Percentiles rank a stretch among this genome's conserved stretches.
Evolutionary conservation across 2,329 filamentous ascomycete genomes (phyloP).

Genomic region (Fusarium beomiforme): DNA sequence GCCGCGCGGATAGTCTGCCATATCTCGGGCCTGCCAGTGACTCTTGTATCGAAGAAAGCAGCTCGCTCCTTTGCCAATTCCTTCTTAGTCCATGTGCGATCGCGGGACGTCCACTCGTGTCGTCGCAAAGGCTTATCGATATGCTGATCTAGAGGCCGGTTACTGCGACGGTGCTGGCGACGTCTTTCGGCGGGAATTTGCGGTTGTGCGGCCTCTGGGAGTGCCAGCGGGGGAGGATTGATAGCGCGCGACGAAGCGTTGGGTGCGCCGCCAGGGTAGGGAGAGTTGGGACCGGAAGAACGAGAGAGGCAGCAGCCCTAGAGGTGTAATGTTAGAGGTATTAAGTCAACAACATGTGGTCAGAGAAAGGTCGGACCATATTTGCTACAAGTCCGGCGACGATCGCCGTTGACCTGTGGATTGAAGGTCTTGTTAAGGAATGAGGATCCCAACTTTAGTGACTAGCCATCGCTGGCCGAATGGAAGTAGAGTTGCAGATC

Average conservation of each 20-base stretch:
- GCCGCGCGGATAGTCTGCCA: conserved; percentile 81
- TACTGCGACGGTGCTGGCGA: conserved; percentile 47
- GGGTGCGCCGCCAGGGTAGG: conserved; percentile 60
- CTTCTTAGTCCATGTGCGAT: conserved; percentile 74
- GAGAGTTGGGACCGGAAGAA: conserved; percentile 62
- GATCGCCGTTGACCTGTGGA: conserved; percentile 22
- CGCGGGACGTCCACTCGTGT: conserved; percentile 72
- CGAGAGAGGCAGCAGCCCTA: conserved; percentile 68
- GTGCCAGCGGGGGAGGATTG: conserved; percentile 54
- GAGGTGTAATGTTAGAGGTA: conserved; percentile 29
- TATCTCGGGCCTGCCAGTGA: conserved; percentile 79
- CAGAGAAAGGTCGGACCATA: conserved; percentile 30
- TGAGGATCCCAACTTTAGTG: conserved; percentile 31
- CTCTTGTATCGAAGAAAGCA: conserved; percentile 91
- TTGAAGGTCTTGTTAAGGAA: conserved; percentile 24
- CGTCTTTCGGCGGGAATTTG: conserved; percentile 42
- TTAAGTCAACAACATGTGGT: too few relatives aligned
- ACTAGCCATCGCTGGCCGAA: conserved; percentile 34
- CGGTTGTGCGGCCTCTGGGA: conserved; percentile 43
- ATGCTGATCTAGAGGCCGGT: conserved; percentile 66
- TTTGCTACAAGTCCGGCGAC: conserved; percentile 15
- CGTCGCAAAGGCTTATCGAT: conserved; percentile 75
- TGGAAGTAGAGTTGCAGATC: conserved; percentile 19
- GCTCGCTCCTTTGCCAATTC: conserved; percentile 75
- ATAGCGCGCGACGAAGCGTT: conserved; percentile 65